Percentiles rank a stretch among this genome's conserved stretches.
These are phyloP conservation scores for Gossypioides kirkii DNA, from an alignment of 345 rosid species.

Conservation along the genomic window DNA sequence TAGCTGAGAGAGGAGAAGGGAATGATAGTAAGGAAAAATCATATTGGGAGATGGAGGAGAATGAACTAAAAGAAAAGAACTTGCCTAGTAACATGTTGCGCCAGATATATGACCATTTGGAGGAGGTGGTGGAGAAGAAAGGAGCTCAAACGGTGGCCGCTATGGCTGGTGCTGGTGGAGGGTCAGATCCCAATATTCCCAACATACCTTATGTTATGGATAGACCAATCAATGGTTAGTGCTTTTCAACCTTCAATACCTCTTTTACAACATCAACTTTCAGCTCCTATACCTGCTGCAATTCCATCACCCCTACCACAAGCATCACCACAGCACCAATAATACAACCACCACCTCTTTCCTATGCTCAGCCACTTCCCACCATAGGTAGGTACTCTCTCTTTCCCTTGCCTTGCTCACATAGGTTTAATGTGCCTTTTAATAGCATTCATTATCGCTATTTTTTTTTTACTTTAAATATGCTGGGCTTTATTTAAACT, in stretches of 20 bases:
- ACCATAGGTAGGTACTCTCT: slow-evolving; percentile 54
- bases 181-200: slow-evolving; percentile 11
- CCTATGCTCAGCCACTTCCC: slow-evolving; percentile 40
- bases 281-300: slow-evolving; percentile 13
- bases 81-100: slow-evolving; percentile 72
- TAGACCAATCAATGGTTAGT: slow-evolving; percentile 9
- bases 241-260: slow-evolving; percentile 29
- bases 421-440: background rate
- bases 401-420: slow-evolving; percentile 20
- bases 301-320: slow-evolving; percentile 27
- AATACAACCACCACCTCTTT: slow-evolving; percentile 24
- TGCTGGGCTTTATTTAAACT: too few species aligned
- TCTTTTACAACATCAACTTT: slow-evolving; percentile 30
- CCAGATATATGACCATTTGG: slow-evolving; percentile 62
- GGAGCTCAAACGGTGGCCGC: slow-evolving; percentile 22
- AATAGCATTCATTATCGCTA: background rate
- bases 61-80: slow-evolving; percentile 67
- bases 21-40: slow-evolving; percentile 23
- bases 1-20: slow-evolving; percentile 27
- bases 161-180: background rate
- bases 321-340: slow-evolving; percentile 24
- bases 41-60: slow-evolving; percentile 85
- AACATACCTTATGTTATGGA: slow-evolving; percentile 18
- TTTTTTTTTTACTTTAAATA: too few species aligned
- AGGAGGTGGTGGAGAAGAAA: slow-evolving; percentile 63